Evolutionary conservation across 2,329 filamentous ascomycete genomes (phyloP).

Genomic region (Diaporthe ampelina): DNA sequence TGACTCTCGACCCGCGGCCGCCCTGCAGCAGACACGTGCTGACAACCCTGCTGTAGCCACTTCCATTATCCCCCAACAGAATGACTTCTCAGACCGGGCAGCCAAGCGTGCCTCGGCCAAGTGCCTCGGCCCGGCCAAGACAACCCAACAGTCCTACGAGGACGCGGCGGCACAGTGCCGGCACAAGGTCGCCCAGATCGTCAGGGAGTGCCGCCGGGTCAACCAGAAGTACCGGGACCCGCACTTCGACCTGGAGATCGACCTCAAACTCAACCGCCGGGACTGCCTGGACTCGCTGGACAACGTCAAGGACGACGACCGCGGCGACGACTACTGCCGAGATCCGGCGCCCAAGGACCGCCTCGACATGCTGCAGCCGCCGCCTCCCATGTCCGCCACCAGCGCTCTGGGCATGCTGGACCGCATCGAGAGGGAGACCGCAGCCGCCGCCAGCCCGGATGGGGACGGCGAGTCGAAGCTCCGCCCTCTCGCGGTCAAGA

Average conservation of each 20-base stretch:
- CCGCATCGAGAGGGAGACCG: constrained; percentile 32
- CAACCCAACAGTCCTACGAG: constrained; percentile 77
- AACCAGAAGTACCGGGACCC: constrained; percentile 90
- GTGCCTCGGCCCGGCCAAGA: constrained; percentile 64
- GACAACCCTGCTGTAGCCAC: constrained; percentile 62
- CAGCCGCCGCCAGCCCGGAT: not conserved
- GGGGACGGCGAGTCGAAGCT: constrained; percentile 49
- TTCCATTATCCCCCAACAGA: constrained; percentile 77
- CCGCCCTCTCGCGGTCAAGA: constrained; percentile 71
- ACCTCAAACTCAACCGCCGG: constrained; percentile 72
- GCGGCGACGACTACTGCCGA: constrained; percentile 32
- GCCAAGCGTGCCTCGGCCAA: constrained; percentile 69
- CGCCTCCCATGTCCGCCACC: constrained; percentile 1
- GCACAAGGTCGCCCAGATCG: constrained; percentile 73
- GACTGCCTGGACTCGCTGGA: constrained; percentile 64
- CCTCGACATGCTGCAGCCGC: constrained; percentile 43
- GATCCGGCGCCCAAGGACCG: constrained; percentile 45
- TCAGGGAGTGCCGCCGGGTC: constrained; percentile 76
- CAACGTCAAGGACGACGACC: constrained; percentile 48
- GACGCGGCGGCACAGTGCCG: constrained; percentile 78
- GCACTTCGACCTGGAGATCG: constrained; percentile 88
- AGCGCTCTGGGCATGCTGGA: constrained; percentile 25
- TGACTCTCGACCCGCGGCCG: not conserved
- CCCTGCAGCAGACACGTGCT: constrained; percentile 11
- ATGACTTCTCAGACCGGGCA: constrained; percentile 71